Evolutionary conservation across 1,284 basidiomycete species (phyloP), one percentile per base, ranked within the genome.

Genomic region (Apiotrichum siamense): DNA sequence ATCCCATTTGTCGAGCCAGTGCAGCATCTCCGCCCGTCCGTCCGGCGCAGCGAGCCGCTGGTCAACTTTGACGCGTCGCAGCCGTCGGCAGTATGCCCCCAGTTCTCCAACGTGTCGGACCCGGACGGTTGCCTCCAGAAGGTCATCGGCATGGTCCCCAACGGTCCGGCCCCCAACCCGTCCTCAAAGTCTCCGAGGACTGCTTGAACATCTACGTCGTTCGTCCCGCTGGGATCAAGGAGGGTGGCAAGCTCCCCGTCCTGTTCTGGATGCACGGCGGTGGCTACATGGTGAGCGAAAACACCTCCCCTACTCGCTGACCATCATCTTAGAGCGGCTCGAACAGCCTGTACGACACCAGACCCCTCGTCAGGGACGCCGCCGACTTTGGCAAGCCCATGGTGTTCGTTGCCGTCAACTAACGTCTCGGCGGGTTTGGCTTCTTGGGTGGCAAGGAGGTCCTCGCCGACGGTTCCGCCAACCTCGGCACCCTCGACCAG

Each of bases 1-100:
- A 80, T 87, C 40, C 84, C 82, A 1, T 87, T 78, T 55, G 83
- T 81, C 13, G 69, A 80, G 52, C 75, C 83, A 44, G 36, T 32
- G 48, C 46, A 49, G 20, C 55, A 58, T 25, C 57, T 57, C 20
- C 76, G 73, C 7, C 59, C 77, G 10, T 72, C 74, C 1, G 77
- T 78, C 57, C 73, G 76, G 46, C 63, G 75, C 43, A 60, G 66
- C 7, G 72, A 75, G 10, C 60, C 46, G 0, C 42, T 55, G 18
- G 21, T n/a, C 46, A 49, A 49, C 47, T 54, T 43, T 31, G 52
- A 57, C 20, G 49, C 46, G 2, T 49, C 55, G 18, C 21, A 21
- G 26, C 23, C 38, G 2, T 48, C 55, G 3, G 3, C 32, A 6
- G 55, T 52, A 3, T 57, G 55, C 25, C 55, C 55, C 13, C 51